phyloP scores from a whole-genome alignment of 2,329 filamentous ascomycete species.

The Talaromyces sp. region DNA sequence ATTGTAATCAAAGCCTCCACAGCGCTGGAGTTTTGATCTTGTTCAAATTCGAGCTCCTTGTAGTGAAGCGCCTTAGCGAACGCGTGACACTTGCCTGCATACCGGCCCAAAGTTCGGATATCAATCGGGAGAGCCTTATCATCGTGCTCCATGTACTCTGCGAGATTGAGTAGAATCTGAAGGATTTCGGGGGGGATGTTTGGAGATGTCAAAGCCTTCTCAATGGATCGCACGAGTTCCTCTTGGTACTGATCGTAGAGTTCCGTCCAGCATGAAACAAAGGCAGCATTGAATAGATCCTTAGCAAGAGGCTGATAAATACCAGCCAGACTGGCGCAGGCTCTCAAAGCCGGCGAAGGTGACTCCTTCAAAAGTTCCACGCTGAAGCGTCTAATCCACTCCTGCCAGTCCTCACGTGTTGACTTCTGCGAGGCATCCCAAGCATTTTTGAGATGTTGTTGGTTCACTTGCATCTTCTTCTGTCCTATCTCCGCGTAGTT shows the following conservation, averaged over 20 bases:
- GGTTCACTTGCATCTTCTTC: conserved; percentile 95
- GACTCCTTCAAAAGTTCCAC: conserved; percentile 93
- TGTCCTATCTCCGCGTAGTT: conserved; percentile 78
- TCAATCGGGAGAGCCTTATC: conserved; percentile 98
- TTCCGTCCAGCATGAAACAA: conserved; percentile 98
- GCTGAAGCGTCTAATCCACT: conserved; percentile 96
- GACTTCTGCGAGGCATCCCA: conserved; percentile 98
- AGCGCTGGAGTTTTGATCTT: conserved; percentile 91
- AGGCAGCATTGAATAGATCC: conserved; percentile 96
- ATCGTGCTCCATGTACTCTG: conserved; percentile 99
- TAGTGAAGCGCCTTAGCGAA: conserved; percentile 98
- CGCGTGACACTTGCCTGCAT: conserved; percentile 93
- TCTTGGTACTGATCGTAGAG: conserved; percentile 96
- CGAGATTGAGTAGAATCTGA: conserved; percentile 88
- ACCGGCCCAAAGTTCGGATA: conserved; percentile 87
- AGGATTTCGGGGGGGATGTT: conserved; percentile 95
- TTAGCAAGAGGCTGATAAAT: conserved; percentile 87
- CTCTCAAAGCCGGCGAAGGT: conserved; percentile 88
- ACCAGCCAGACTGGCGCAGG: conserved; percentile 85
- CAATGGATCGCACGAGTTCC: conserved; percentile 91
- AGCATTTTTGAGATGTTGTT: conserved; percentile 91
- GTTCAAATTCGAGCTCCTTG: conserved; percentile 96
- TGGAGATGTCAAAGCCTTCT: conserved; percentile 89
- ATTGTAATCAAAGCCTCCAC: conserved; percentile 98
- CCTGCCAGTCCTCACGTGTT: conserved; percentile 97